Base-by-base conservation (phyloP, 2,329 filamentous ascomycete genomes). In the Cercospora citrullina region DNA sequence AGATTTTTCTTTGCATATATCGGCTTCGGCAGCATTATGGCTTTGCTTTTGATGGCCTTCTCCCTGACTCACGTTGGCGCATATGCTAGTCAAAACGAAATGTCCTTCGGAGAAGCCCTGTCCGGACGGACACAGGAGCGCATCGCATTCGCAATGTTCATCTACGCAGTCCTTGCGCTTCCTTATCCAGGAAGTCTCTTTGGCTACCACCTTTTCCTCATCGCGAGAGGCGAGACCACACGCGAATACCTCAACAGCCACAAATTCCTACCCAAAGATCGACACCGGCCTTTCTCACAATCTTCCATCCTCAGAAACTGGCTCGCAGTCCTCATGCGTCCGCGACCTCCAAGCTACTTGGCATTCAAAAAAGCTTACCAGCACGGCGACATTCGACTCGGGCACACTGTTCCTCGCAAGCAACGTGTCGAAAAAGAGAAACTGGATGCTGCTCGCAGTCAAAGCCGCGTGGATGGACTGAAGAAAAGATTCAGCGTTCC, bases 1-100 rank as follows among this genome's bases (percentile, higher is more conserved):
- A 92, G 95, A 71, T 98, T 94, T 80, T 99, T 99, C 81, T 97
- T 98, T 79, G 87, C 91, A 10, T 99, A 97, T 80, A 89, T 99
- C 72, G 88, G 88, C 64, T 89, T 90, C 14, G 89, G 88, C n/a
- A 93, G 92, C 0, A 72, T 97, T 36, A 85, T 97, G 18, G 87
- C 90, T 0, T 77, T 93, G 16, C 94, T 91, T 75, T 85, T 98
- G 57, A 83, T 95, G 31, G 92, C 85, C 21, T 89, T 91, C 26
- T 93, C 89, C 69, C 83, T 97, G n/a, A 87, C 89, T 2, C 95
- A 98, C 77, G 84, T 97, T 39, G 82, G 94, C 53, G 82, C 91
- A 23, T 95, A 94, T 82, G 86, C 84, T 73, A 82, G 84, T 45
- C 85, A 84, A 21, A 84, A 93, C 70, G 77, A 83, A 26, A 82